These are phyloP conservation scores for Lonicera japonica DNA, from an alignment of 129 eudicot genomes.

Conservation along the genomic window DNA sequence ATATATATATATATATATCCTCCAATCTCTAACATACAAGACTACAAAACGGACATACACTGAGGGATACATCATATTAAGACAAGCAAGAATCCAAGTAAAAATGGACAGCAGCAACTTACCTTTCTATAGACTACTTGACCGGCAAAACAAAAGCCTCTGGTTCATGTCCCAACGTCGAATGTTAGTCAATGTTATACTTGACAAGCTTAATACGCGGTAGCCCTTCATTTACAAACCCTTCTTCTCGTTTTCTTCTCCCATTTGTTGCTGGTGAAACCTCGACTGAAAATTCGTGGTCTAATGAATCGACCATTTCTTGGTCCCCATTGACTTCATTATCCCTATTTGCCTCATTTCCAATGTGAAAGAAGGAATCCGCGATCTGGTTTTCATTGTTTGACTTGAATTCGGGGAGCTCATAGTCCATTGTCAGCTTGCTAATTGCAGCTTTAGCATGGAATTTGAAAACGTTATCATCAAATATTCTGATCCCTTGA, in stretches of 20 bases:
- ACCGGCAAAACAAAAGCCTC: too few relatives aligned
- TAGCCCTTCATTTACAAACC: slow-evolving; percentile 19
- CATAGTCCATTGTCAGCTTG: slow-evolving; percentile 11
- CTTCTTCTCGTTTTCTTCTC: slow-evolving; percentile 50
- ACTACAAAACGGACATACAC: too few relatives aligned
- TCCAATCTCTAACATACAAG: too few relatives aligned
- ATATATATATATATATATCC: too few relatives aligned
- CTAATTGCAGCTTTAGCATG: slow-evolving; percentile 28
- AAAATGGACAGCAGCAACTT: too few relatives aligned
- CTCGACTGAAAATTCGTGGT: too few relatives aligned
- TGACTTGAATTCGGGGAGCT: background rate
- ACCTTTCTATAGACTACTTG: too few relatives aligned
- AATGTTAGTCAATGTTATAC: background rate
- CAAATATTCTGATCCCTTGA: slow-evolving; percentile 45
- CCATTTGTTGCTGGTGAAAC: slow-evolving; percentile 19
- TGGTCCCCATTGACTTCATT: slow-evolving; percentile 18
- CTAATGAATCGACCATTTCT: slow-evolving; percentile 23
- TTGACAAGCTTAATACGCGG: slow-evolving; percentile 36
- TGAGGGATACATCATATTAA: too few relatives aligned
- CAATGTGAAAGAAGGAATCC: background rate
- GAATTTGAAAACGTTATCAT: slow-evolving; percentile 20
- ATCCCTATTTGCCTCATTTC: background rate
- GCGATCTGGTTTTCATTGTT: background rate
- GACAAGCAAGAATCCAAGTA: too few relatives aligned
- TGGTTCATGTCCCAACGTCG: background rate